Evolutionary conservation across 2,329 filamentous ascomycete species (phyloP).

Genomic region (Fusarium newnesense): DNA sequence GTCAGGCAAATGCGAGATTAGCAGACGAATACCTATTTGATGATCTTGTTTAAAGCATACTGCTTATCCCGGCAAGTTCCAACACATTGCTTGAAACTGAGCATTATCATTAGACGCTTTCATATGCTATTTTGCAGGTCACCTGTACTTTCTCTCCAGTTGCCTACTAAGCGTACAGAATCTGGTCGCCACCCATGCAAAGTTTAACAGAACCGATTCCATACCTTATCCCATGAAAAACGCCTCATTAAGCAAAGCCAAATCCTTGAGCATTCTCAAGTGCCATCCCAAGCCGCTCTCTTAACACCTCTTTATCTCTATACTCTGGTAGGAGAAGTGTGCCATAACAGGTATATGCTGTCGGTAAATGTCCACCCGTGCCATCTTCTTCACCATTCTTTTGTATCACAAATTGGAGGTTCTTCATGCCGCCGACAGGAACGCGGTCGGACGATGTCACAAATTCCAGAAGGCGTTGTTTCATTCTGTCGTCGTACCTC

Average conservation of each 20-base stretch:
- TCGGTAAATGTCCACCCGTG: constrained; percentile 73
- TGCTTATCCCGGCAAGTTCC: not conserved
- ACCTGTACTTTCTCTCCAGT: not conserved
- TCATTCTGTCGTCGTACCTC: constrained; percentile 73
- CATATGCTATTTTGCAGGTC: not conserved
- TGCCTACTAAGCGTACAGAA: not conserved
- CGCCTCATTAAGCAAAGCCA: constrained; percentile 72
- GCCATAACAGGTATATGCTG: constrained; percentile 93
- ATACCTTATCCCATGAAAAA: not conserved
- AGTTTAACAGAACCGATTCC: not conserved
- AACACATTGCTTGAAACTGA: not conserved
- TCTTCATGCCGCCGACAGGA: constrained; percentile 85
- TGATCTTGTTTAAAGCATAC: not conserved
- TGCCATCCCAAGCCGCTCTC: constrained; percentile 82
- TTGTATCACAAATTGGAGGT: constrained; percentile 85
- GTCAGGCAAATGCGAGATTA: constrained; percentile 84
- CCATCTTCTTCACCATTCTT: constrained; percentile 74
- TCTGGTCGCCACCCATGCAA: not conserved
- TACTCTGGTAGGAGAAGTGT: constrained; percentile 89
- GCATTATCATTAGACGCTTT: constrained; percentile 1
- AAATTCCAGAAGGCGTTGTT: constrained; percentile 85
- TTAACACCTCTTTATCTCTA: constrained; percentile 73
- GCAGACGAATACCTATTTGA: not conserved
- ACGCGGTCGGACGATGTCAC: constrained; percentile 93
- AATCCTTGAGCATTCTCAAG: constrained; percentile 91